Evolutionary conservation across 202 grass and related monocot genomes (phyloP), one percentile per base, ranked within the genome.

Genomic region (Musa balbisiana): DNA sequence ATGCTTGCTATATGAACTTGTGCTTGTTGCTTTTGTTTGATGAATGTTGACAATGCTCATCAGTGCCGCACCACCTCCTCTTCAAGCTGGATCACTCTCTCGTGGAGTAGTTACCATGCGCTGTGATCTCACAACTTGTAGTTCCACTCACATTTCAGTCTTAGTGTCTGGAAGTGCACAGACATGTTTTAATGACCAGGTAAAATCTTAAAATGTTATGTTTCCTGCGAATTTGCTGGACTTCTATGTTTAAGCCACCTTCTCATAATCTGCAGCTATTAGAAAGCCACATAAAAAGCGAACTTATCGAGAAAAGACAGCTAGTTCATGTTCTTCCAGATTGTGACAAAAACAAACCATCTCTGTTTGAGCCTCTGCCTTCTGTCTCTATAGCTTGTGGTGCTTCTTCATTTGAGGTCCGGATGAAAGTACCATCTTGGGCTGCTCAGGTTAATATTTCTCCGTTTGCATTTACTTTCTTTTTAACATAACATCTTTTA

Each of bases 71-170:
- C 91, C 95, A 10, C 95, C 95, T 27, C 88, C 85, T 73, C 84
- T 98, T 25, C 87, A 99, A 90, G 95, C 87, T 78, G 95, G 89
- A 1, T 82, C 85, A 23, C 81, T 94, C 76, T 90, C 95, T 75
- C 95, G 87, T 73, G 95, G 95, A 77, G 92, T 99, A 84, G 83
- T 99, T 72, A 99, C 91, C 3, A 99, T 99, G 95, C 87, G 95
- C 25, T 99, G 95, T 67, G 95, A 99, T 78, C 69, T 99, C 72
- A 88, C 78, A 55, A 99, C 95, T 49, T 90, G 81, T 77, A 99
- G 95, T 87, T 88, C 78, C 17, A 88, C 95, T 75, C 95, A 99
- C 72, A 92, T 99, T 53, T 99, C 95, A 67, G 83, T 99, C 27
- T 80, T 99, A 0, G 91, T 99, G 73, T 99, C 95, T 81, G 95